Base-by-base conservation (phyloP, 441 rosid species). In the Mallotus japonicus region DNA sequence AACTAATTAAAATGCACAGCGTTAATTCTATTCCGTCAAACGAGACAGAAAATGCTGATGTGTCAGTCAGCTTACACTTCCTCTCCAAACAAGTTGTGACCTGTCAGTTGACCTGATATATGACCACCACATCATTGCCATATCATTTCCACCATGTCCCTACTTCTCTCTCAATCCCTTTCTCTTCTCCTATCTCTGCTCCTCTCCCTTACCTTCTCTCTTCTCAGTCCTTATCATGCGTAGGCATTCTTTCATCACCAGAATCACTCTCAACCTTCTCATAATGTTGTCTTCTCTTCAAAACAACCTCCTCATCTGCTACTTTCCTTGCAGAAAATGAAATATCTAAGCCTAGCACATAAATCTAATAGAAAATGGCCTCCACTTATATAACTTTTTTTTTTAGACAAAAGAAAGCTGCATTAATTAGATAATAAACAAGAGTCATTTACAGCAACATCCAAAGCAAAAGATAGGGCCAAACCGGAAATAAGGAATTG, bases 361-460 rank as follows among this genome's bases (percentile, higher is more conserved):
- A 87, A 66, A 73, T 94, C 92, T 63, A 94, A 75, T 11, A 94
- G 85, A 75, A 92, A 87, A 84, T 94, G 99, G 76, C 97, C 97
- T 67, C 97, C 99, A 17, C 99, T 92, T 73, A 92, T 92, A 78
- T 94, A 97, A 75, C 97, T n/a, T n/a, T n/a, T n/a, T n/a, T n/a
- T n/a, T n/a, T n/a, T n/a, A n/a, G n/a, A n/a, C n/a, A n/a, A n/a
- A n/a, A n/a, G n/a, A n/a, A n/a, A n/a, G n/a, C n/a, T n/a, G n/a
- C n/a, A n/a, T n/a, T n/a, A n/a, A n/a, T n/a, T n/a, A n/a, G n/a
- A n/a, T n/a, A 94, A 42, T 94, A 97, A 71, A 92, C 99, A 77
- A 94, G 89, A 47, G 97, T 92, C 99, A 94, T 94, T 55, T 84
- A 86, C 85, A 92, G 97, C 83, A 94, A 80, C 99, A n/a, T n/a